phyloP scores from a whole-genome alignment of 1,139 yeast species.

The Taiozyma sp. region DNA sequence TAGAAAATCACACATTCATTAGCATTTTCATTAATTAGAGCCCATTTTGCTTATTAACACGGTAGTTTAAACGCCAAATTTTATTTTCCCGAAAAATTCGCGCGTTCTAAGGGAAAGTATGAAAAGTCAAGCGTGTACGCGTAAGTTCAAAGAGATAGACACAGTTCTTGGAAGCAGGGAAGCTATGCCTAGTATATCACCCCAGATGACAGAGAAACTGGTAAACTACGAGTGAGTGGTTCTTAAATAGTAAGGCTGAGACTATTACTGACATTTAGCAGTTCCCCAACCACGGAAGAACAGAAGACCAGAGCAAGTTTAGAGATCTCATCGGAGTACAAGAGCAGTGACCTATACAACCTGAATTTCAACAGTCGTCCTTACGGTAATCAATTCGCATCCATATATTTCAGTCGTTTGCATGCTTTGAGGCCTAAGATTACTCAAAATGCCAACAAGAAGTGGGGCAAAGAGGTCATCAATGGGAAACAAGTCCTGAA shows the following conservation, averaged over 20 bases:
- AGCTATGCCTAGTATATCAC: slow-evolving; percentile 12
- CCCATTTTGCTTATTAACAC: neutral
- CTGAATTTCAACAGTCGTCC: slow-evolving; percentile 34
- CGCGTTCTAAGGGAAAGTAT: neutral
- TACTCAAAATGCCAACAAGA: slow-evolving; percentile 38
- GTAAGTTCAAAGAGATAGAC: neutral
- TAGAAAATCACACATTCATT: neutral
- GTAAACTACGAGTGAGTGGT: slow-evolving; percentile 8
- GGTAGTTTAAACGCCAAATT: neutral
- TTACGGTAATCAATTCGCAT: slow-evolving; percentile 68
- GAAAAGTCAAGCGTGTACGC: neutral
- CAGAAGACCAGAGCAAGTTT: slow-evolving; percentile 6
- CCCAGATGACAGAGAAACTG: slow-evolving; percentile 8
- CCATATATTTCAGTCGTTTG: slow-evolving; percentile 65
- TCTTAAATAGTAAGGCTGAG: neutral
- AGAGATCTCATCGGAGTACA: slow-evolving; percentile 14
- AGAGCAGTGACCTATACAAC: slow-evolving; percentile 21
- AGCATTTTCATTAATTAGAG: neutral
- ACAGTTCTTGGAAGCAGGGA: neutral
- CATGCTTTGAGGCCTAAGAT: slow-evolving; percentile 49
- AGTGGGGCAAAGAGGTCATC: slow-evolving; percentile 48
- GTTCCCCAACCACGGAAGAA: neutral
- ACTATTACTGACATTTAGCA: neutral
- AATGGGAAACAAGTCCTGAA: slow-evolving; percentile 33
- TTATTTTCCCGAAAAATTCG: neutral